A percentile compares a stretch with the other conserved stretches of the same genome.
These are phyloP conservation scores for Ilex asprella DNA, from an alignment of 257 asterid species.

Conservation along the genomic window DNA sequence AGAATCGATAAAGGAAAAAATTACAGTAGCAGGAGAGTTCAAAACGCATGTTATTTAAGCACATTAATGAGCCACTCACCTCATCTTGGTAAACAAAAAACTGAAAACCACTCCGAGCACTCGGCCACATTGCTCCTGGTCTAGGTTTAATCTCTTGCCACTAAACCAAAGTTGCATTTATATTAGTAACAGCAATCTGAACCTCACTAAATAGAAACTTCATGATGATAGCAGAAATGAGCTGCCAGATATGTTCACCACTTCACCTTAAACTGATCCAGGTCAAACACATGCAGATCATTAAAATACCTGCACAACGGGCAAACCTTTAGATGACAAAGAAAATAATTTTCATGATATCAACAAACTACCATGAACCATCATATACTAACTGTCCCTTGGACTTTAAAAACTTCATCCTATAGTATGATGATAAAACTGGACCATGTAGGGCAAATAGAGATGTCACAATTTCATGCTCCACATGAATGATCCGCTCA, in stretches of 20 bases:
- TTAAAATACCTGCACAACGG: conserved; percentile 63
- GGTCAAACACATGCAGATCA: conserved; percentile 89
- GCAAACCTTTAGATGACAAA: background rate
- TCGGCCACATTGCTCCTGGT: conserved; percentile 96
- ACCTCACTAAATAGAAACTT: conserved; percentile 2
- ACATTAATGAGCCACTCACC: conserved; percentile 30
- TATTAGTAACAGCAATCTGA: conserved; percentile 13
- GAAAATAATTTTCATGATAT: too few relatives aligned
- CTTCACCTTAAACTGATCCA: conserved; percentile 84
- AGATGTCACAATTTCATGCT: background rate
- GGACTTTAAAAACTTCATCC: background rate
- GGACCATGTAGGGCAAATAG: background rate
- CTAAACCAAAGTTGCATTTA: conserved; percentile 33
- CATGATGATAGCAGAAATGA: background rate
- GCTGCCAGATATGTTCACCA: conserved; percentile 9
- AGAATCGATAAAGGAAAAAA: too few relatives aligned
- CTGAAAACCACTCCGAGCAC: conserved; percentile 97
- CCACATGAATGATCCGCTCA: too few relatives aligned
- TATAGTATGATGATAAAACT: background rate
- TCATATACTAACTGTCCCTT: background rate
- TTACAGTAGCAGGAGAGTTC: too few relatives aligned
- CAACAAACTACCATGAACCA: background rate
- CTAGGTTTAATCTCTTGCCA: conserved; percentile 97
- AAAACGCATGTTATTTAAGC: background rate
- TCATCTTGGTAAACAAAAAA: conserved; percentile 83